Conservation (phyloP, 1,139 yeast genomes). For the Groenewaldozyma auringiensis region DNA sequence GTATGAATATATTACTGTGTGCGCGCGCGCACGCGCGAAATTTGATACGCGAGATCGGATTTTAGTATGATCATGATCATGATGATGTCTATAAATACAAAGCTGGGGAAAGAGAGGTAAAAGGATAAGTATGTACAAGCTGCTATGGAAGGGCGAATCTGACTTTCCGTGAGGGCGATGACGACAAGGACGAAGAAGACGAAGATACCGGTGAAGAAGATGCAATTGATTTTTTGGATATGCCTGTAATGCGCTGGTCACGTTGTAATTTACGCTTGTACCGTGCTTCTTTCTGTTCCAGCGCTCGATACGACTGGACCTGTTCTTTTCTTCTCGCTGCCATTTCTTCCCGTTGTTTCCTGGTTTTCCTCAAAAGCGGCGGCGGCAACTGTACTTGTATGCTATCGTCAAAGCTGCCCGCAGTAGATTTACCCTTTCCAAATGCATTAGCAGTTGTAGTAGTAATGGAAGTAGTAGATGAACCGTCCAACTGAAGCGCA, state of each 20-base stretch:
- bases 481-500: constrained; percentile 2
- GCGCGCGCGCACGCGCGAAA: too few species aligned
- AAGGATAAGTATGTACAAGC: too few species aligned
- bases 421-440: too few species aligned
- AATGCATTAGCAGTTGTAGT: neutral
- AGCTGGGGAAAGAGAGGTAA: too few species aligned
- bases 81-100: too few species aligned
- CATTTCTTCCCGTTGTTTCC: constrained; percentile 4
- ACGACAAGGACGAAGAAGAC: neutral
- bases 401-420: neutral
- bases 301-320: constrained; percentile 12
- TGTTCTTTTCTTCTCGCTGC: constrained; percentile 11
- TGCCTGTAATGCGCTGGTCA: constrained; percentile 3
- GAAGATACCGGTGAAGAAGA: too few species aligned
- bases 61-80: too few species aligned
- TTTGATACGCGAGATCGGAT: too few species aligned
- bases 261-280: constrained; percentile 9
- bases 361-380: constrained; percentile 1
- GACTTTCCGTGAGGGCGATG: neutral
- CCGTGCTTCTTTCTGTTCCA: constrained; percentile 13
- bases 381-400: neutral
- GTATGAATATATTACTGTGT: too few species aligned
- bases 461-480: neutral
- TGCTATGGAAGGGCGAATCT: neutral
- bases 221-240: neutral